Evolutionary conservation across 1,284 basidiomycete species (phyloP).

Genomic region (Cerrena zonata): DNA sequence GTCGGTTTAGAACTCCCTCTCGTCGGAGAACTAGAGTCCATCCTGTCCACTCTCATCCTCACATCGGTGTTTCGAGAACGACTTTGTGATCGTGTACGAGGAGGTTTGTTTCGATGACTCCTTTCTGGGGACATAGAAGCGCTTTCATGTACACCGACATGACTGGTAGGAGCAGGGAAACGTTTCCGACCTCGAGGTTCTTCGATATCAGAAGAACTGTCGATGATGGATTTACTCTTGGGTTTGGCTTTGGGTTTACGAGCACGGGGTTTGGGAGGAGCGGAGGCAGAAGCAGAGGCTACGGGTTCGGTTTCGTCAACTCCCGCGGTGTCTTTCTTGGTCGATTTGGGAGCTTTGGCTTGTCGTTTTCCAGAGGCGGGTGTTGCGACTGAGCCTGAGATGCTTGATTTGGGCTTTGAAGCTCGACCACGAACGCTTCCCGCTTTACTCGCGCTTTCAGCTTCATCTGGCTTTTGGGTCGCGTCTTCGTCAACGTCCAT

Average conservation of each 20-base stretch:
- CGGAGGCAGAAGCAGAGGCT: constrained; percentile 14
- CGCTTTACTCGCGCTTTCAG: background rate
- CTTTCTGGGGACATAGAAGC: background rate
- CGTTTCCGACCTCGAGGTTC: background rate
- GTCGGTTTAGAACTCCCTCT: background rate
- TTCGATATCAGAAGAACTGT: background rate
- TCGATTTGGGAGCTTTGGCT: constrained; percentile 15
- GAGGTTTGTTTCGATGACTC: background rate
- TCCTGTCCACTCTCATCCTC: no score
- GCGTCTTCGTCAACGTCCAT: constrained; percentile 27
- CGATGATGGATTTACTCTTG: background rate
- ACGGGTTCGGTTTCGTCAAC: constrained; percentile 15
- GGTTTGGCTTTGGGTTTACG: constrained; percentile 1
- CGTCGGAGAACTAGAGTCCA: background rate
- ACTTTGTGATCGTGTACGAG: constrained; percentile 5
- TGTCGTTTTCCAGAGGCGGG: constrained; percentile 17
- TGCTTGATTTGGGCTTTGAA: constrained; percentile 15
- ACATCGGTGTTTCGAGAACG: background rate
- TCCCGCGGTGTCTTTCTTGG: constrained; percentile 12
- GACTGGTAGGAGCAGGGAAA: background rate
- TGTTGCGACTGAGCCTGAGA: background rate
- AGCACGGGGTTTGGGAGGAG: background rate
- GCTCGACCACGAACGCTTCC: constrained; percentile 18
- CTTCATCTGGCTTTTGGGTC: constrained; percentile 17
- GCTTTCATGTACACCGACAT: background rate